Conservation (phyloP, 208 protist genomes). For the Tetramitus jugosus region DNA sequence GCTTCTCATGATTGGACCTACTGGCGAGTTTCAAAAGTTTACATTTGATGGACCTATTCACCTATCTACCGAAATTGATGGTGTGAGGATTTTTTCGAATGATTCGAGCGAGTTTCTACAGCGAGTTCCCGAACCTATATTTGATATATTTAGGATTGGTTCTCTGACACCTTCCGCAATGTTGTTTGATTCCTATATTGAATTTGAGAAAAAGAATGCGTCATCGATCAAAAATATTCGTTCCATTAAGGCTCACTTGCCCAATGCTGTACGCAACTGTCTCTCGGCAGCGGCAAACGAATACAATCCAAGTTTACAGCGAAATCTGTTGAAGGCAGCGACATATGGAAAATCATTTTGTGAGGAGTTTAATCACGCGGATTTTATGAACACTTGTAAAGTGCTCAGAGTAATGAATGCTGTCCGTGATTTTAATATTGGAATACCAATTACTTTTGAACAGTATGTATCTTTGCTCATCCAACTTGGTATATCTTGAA, state of each 20-base stretch:
- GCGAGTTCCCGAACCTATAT: slow-evolving; percentile 12
- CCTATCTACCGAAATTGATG: slow-evolving; percentile 23
- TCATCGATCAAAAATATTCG: neutral
- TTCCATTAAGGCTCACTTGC: neutral
- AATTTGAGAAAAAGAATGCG: slow-evolving; percentile 27
- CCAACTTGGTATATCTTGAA: too few species aligned
- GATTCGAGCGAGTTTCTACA: slow-evolving; percentile 21
- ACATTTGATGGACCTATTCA: slow-evolving; percentile 19
- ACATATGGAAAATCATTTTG: slow-evolving; percentile 83
- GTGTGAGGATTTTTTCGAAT: slow-evolving; percentile 9
- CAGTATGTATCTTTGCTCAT: too few species aligned
- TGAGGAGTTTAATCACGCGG: slow-evolving; percentile 56
- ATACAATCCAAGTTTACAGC: neutral
- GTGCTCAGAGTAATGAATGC: slow-evolving; percentile 75
- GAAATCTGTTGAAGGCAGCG: slow-evolving; percentile 47
- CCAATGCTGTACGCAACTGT: neutral
- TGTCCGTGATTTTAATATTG: slow-evolving; percentile 44
- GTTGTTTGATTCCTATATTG: slow-evolving; percentile 14
- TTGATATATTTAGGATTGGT: slow-evolving; percentile 28
- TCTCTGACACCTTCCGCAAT: slow-evolving; percentile 12
- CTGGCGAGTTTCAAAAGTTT: slow-evolving; percentile 11
- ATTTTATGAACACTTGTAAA: slow-evolving; percentile 64
- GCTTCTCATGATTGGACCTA: slow-evolving; percentile 21
- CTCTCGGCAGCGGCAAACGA: neutral
- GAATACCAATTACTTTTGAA: slow-evolving; percentile 70